phyloP scores from a whole-genome alignment of 768 basidiomycete species.

The Lactarius akahatsu region DNA sequence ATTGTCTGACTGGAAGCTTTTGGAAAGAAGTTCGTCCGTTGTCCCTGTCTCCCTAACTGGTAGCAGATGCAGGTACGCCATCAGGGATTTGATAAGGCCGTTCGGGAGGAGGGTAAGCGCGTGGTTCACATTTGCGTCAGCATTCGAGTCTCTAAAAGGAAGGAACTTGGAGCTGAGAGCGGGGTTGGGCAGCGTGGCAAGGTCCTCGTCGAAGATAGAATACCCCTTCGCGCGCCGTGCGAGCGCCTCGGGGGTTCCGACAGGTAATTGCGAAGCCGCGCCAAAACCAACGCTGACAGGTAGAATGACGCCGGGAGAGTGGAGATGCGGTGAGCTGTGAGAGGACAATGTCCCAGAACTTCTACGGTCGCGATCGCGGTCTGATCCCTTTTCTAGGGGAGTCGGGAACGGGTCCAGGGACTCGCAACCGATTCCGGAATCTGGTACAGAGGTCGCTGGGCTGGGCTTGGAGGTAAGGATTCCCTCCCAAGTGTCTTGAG shows the following conservation, averaged over 20 bases:
- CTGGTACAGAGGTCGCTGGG: constrained; percentile 17
- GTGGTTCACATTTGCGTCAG: constrained; percentile 39
- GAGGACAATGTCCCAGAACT: constrained; percentile 14
- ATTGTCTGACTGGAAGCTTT: constrained; percentile 53
- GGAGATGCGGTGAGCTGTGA: constrained; percentile 22
- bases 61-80: constrained; percentile 6
- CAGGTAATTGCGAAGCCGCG: constrained; percentile 30
- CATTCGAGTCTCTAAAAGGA: constrained; percentile 52
- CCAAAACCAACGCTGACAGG: constrained; percentile 19
- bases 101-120: constrained; percentile 56
- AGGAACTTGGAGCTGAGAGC: constrained; percentile 44
- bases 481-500: constrained; percentile 30
- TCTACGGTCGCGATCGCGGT: constrained; percentile 14
- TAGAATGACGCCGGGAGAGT: constrained; percentile 24
- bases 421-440: constrained; percentile 11
- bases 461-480: constrained; percentile 26
- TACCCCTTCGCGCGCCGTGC: constrained; percentile 41
- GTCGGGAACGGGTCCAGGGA: constrained; percentile 22
- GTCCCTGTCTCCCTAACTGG: constrained; percentile 33
- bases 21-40: constrained; percentile 38
- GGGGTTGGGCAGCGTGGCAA: constrained; percentile 36
- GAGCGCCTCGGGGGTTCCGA: constrained; percentile 22
- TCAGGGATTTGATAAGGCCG: constrained; percentile 50
- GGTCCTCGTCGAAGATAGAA: constrained; percentile 43
- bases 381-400: constrained; percentile 27